These are phyloP conservation scores for Sclerotinia trifoliorum DNA, from an alignment of 2,329 filamentous ascomycete genomes.

Conservation along the genomic window DNA sequence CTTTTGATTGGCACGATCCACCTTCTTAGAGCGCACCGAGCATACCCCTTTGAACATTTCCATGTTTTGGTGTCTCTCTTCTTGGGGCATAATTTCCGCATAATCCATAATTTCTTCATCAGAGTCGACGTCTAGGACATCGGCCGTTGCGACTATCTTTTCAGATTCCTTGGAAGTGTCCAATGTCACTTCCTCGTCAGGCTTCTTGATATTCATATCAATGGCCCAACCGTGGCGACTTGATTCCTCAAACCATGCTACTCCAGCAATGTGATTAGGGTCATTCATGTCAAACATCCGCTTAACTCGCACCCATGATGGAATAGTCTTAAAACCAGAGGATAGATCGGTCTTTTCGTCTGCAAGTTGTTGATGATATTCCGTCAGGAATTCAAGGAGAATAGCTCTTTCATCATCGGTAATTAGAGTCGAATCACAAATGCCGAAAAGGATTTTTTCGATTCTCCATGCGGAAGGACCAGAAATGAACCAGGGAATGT, in stretches of 20 bases:
- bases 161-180: too few relatives aligned
- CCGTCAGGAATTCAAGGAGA: background rate
- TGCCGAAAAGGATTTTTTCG: background rate
- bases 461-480: slow-evolving; percentile 10
- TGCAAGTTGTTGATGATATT: slow-evolving; percentile 6
- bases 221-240: background rate
- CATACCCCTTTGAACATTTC: too few relatives aligned
- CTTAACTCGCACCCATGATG: slow-evolving; percentile 2
- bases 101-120: too few relatives aligned
- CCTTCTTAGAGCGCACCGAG: too few relatives aligned
- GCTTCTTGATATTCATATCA: too few relatives aligned
- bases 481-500: slow-evolving; percentile 1
- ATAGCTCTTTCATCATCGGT: background rate
- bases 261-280: slow-evolving; percentile 2
- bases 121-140: too few relatives aligned
- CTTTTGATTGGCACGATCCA: too few relatives aligned
- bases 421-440: background rate
- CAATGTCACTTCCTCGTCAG: too few relatives aligned
- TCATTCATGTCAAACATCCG: slow-evolving; percentile 21
- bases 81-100: too few relatives aligned
- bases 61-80: too few relatives aligned
- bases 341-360: background rate
- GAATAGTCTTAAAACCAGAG: background rate
- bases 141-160: too few relatives aligned
- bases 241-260: background rate